Evolutionary conservation across 495 filamentous ascomycete genomes (phyloP), one percentile per base, ranked within the genome.

Genomic region (Neurospora sp.): DNA sequence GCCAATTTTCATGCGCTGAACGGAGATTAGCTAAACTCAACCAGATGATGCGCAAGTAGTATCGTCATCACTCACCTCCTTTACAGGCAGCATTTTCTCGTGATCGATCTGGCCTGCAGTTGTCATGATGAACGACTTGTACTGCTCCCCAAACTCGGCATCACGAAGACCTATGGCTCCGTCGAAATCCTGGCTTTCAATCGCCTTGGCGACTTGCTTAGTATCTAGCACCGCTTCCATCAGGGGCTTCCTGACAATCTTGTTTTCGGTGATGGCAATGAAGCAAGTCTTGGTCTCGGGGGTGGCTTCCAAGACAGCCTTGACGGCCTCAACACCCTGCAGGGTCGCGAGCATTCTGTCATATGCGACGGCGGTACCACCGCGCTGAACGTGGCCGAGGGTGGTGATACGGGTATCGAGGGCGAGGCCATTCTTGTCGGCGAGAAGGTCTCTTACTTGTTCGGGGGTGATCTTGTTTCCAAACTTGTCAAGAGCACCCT

Each of bases 211-310:
- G 8, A 98, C 93, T 72, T 90, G 85, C 77, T 97, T 90, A 5
- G 96, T 98, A 72, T 90, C 87, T 69, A 87, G 83, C 2, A 99
- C 95, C 2, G 96, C 95, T 76, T 97, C 89, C 83, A 98, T 90
- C 14, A 99, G 84, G 22, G 93, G 91, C 74, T 92, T 94, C 69
- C 94, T 89, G 74, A 92, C 86, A 76, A 99, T 98, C 84, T 99
- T 98, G 86, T 99, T 99, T 85, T 99, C 96, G 70, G 90, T 94
- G 70, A 99, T 93, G 73, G 92, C 91, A 78, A 99, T 98, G 76
- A 99, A 92, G 53, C 93, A 94, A 45, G 93, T 96, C n/a, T 93
- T 92, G 2, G 92, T 94, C 40, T 94, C 89, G 8, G 96, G 94
- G 8, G 89, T 93, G 72, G 93, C 92, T 72, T 97, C 93, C 12